A percentile compares a stretch with the other conserved stretches of the same genome.
These are phyloP conservation scores for Pythium utonaiense DNA, from an alignment of 352 stramenopile species.

Conservation along the genomic window DNA sequence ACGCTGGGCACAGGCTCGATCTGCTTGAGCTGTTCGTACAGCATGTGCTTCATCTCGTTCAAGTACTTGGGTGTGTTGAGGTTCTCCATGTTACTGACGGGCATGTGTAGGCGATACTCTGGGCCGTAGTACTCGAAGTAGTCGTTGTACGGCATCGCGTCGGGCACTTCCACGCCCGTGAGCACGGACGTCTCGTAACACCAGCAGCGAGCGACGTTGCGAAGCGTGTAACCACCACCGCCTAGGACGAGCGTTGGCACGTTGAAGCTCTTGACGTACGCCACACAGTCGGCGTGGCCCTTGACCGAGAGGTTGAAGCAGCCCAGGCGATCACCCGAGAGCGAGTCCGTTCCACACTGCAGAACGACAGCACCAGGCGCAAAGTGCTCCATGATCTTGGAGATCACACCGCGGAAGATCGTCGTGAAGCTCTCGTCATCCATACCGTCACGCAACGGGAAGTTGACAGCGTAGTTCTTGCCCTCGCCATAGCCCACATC, in stretches of 20 bases:
- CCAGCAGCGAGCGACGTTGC: slow-evolving; percentile 92
- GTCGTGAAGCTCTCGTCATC: slow-evolving; percentile 93
- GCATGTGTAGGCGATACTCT: slow-evolving; percentile 97
- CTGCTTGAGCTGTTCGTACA: slow-evolving; percentile 94
- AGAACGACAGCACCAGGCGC: slow-evolving; percentile 92
- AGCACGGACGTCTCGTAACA: slow-evolving; percentile 97
- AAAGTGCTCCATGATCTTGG: slow-evolving; percentile 92
- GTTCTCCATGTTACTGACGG: slow-evolving; percentile 96
- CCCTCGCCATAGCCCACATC: slow-evolving; percentile 93
- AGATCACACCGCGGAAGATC: slow-evolving; percentile 97
- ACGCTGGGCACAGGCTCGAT: slow-evolving; percentile 96
- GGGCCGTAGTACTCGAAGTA: slow-evolving; percentile 86
- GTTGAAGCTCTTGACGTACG: slow-evolving; percentile 86
- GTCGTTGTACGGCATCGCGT: slow-evolving; percentile 83
- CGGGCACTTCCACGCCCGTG: slow-evolving; percentile 70
- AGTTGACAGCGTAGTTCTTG: slow-evolving; percentile 97
- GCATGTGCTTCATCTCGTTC: slow-evolving; percentile 79
- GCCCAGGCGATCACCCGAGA: slow-evolving; percentile 96
- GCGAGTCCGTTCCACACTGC: slow-evolving; percentile 96
- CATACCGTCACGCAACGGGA: slow-evolving; percentile 95
- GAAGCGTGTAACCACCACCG: slow-evolving; percentile 83
- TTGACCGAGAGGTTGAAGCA: slow-evolving; percentile 97
- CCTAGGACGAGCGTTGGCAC: slow-evolving; percentile 81
- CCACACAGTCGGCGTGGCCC: slow-evolving; percentile 79
- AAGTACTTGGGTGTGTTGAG: slow-evolving; percentile 94